Base-by-base conservation (phyloP, 352 stramenopile genomes). In the Phytopythium sindhum region DNA sequence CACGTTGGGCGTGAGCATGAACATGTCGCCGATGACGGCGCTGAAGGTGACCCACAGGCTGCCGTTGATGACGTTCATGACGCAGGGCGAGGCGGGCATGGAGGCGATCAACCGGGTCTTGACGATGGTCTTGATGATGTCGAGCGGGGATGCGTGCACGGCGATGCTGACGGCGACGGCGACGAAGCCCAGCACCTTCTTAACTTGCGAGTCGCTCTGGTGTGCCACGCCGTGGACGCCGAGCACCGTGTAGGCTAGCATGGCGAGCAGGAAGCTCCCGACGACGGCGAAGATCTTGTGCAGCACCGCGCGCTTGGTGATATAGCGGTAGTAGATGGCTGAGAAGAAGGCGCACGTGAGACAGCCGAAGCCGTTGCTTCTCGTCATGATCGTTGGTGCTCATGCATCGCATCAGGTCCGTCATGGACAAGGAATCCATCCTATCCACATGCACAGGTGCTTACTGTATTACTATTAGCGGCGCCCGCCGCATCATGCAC, bases 101-200 rank as follows among this genome's bases (percentile, higher is more conserved):
- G 67, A 73, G 2, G 61, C 65, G n/a, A 67, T 69, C 19, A 64
- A 70, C 35, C 72, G 69, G 10, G 48, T 73, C 15, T 29, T 44
- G 21, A 72, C 5, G 1, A 77, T 29, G 26, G 64, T 67, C 23
- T 59, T 65, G 54, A 91, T 80, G 2, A 70, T 78, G 2, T 69
- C 69, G 61, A 91, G 76, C 14, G 81, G 81, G 4, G 81, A 89
- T 14, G 64, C 68, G 59, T 89, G 89, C 51, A 88, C 57, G 7
- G 78, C 55, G 17, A 88, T 47, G 19, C 72, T 88, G 5, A 78
- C 80, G 6, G 63, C 65, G 35, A 88, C 80, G 4, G 74, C 77
- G 37, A 88, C 69, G 47, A 73, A 83, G 2, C 80, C 83, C 17
- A 88, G 58, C 4, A 66, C 74, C 33, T 75, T 72, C 15, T 68